A percentile compares a stretch with the other conserved stretches of the same genome.
Evolutionary conservation across 2,329 filamentous ascomycete genomes (phyloP).

Genomic region (Metarhizium sp.): DNA sequence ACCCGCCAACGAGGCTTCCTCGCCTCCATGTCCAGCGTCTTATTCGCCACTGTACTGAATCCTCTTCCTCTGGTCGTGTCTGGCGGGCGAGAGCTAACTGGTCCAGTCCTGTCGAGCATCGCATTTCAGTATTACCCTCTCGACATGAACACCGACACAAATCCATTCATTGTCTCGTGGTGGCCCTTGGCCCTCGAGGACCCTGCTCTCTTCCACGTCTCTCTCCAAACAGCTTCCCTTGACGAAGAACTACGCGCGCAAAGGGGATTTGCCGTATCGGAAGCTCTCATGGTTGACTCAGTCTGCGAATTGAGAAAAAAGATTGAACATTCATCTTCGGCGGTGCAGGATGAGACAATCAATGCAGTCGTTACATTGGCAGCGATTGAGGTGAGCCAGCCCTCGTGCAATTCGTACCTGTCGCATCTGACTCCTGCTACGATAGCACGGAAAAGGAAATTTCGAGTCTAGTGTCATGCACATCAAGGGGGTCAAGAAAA

Average conservation of each 20-base stretch:
- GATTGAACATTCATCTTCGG: constrained; percentile 33
- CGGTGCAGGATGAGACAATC: constrained; percentile 44
- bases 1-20: constrained; percentile 42
- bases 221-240: constrained; percentile 47
- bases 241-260: constrained; percentile 43
- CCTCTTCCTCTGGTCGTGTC: neutral
- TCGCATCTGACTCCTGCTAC: neutral
- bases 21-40: constrained; percentile 41
- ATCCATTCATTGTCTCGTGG: constrained; percentile 50
- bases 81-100: neutral
- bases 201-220: constrained; percentile 48
- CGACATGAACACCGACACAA: constrained; percentile 40
- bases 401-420: too few species aligned
- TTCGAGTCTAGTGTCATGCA: constrained; percentile 33
- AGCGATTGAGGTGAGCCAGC: constrained; percentile 41
- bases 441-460: constrained; percentile 44
- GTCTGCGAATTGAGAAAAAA: constrained; percentile 42
- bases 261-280: constrained; percentile 42
- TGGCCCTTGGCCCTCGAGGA: constrained; percentile 48
- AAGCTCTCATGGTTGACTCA: constrained; percentile 48
- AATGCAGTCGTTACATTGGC: constrained; percentile 48
- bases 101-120: constrained; percentile 43
- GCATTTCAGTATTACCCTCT: constrained; percentile 52
- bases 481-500: constrained; percentile 36
- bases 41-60: constrained; percentile 40